Conservation (phyloP, 2,329 filamentous ascomycete species). For the Fusarium beomiforme region DNA sequence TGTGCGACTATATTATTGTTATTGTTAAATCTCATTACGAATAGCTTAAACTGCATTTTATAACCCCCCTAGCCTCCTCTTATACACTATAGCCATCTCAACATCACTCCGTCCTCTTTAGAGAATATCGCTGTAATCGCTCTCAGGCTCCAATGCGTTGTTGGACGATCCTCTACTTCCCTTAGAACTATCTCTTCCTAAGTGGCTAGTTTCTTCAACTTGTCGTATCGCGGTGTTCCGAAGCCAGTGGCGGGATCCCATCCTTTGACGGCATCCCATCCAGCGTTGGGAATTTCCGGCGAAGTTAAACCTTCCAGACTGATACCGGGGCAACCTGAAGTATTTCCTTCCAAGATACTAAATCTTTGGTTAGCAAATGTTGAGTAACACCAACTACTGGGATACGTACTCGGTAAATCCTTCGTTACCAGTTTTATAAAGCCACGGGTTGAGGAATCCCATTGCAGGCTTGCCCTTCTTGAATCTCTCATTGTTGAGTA, state of each 20-base stretch:
- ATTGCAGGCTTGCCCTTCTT: constrained; percentile 61
- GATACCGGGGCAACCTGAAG: constrained; percentile 45
- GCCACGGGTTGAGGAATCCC: constrained; percentile 71
- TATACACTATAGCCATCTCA: too few species aligned
- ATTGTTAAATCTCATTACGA: background rate
- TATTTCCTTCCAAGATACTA: constrained; percentile 51
- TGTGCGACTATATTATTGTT: background rate
- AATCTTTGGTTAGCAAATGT: background rate
- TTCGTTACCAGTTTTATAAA: constrained; percentile 55
- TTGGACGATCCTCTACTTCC: background rate
- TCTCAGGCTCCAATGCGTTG: background rate
- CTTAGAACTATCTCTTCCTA: constrained; percentile 5
- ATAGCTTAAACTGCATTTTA: background rate
- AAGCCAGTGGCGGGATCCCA: constrained; percentile 55
- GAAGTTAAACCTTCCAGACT: constrained; percentile 41
- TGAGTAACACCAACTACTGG: fast-evolving
- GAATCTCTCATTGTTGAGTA: constrained; percentile 72
- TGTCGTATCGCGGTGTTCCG: constrained; percentile 57
- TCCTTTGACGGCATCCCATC: constrained; percentile 45
- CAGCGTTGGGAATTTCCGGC: constrained; percentile 41
- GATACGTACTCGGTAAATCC: constrained; percentile 51
- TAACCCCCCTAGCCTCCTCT: background rate
- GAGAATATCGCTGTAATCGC: background rate
- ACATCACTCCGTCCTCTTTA: background rate
- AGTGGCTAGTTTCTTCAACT: constrained; percentile 38